Evolutionary conservation across 495 filamentous ascomycete genomes (phyloP), one percentile per base, ranked within the genome.

Genomic region (Penicillium crystallinum): DNA sequence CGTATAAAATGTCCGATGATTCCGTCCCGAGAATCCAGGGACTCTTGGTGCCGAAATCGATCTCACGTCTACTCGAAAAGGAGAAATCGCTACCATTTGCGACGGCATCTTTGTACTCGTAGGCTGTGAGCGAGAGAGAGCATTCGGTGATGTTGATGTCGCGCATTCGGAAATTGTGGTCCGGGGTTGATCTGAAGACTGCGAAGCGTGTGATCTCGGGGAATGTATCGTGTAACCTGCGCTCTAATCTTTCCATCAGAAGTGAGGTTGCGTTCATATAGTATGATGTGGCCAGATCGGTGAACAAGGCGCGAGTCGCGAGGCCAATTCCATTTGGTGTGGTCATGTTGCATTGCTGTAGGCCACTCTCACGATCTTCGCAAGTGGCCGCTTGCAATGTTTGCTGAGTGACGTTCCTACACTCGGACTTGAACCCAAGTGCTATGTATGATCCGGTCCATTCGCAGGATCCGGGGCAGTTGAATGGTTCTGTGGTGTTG

Each of bases 81-180:
- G 55, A 49, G 19, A 59, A 49, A 35, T 55, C 38, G 25, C 46
- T 52, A 18, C 56, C 56, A 22, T 53, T 49, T 15, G 56, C 56
- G 14, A 22, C 36, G 30, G 31, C 56, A 35, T 4, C 48, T 14
- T 22, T 30, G 37, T 55, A 59, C 33, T 55, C 37, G 25, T 53
- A 55, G 9, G 36, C 56, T 25, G 56, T 53, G 43, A 59, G 14
- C 18, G 6, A 52, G 41, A 59, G 52, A 17, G 56, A 55, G 38
- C 52, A 59, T 3, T 59, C 52, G 11, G 56, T 59, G 31, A 59
- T 51, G 27, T 59, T 59, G 42, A 52, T 49, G 19, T 53, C 23
- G 21, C 22, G 41, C 15, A 49, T 25, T 7, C 8, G n/a, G 14
- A 53, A 55, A 48, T 46, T 46, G n/a, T 0, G 0, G 33, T 55